These are phyloP conservation scores for Diutina mesorugosa DNA, from an alignment of 1,139 yeast species.

Conservation along the genomic window DNA sequence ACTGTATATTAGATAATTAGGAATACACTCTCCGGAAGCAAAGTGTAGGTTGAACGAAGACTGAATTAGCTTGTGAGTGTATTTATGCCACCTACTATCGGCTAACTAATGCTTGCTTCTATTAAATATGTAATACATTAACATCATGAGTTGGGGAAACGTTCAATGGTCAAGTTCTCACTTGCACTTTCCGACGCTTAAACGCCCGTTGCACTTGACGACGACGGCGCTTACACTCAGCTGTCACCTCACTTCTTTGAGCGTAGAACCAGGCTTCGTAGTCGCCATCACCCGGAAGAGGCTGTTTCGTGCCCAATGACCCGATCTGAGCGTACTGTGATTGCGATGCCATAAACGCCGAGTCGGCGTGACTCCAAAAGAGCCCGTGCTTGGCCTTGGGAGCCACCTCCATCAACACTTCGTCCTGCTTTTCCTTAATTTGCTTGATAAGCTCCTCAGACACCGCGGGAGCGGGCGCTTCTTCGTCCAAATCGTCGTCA, in stretches of 20 bases:
- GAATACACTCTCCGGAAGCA: background rate
- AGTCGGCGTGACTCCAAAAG: constrained; percentile 72
- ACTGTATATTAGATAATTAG: background rate
- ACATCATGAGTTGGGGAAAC: too few species aligned
- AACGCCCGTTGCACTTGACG: constrained; percentile 59
- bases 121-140: too few species aligned
- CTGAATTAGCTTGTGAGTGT: too few species aligned
- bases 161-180: background rate
- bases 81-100: too few species aligned
- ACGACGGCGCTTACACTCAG: constrained; percentile 61
- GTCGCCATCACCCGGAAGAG: constrained; percentile 22
- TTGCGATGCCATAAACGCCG: constrained; percentile 80
- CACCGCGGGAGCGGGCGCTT: constrained; percentile 11
- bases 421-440: constrained; percentile 19
- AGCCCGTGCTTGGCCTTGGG: constrained; percentile 27
- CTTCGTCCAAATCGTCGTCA: constrained; percentile 14
- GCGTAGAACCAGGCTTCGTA: constrained; percentile 80
- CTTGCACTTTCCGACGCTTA: constrained; percentile 19
- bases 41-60: too few species aligned
- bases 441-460: constrained; percentile 15
- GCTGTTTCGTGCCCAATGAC: constrained; percentile 12
- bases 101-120: too few species aligned
- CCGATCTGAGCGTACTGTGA: constrained; percentile 58
- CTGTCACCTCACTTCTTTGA: constrained; percentile 67
- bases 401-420: constrained; percentile 7